Evolutionary conservation across 2,329 filamentous ascomycete genomes (phyloP).

Genomic region (Falciphora oryzae): DNA sequence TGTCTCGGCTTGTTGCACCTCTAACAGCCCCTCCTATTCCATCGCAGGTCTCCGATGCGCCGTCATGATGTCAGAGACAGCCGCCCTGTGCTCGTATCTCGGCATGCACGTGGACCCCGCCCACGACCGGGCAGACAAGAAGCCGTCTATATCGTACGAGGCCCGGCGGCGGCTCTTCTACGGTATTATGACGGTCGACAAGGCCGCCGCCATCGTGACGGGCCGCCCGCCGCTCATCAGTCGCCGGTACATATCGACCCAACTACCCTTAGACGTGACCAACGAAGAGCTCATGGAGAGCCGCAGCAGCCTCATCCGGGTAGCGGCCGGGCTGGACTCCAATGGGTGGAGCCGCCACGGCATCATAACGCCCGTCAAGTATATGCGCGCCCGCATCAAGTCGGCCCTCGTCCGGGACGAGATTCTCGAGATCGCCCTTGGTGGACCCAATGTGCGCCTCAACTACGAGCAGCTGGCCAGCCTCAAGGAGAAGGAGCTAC

Average conservation of each 20-base stretch:
- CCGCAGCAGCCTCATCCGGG: conserved; percentile 34
- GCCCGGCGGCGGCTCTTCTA: conserved; percentile 4
- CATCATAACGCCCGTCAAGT: conserved; percentile 38
- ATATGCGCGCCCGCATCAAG: conserved; percentile 38
- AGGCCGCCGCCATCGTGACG: conserved; percentile 43
- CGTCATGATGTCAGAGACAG: neutral
- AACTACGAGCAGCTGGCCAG: neutral
- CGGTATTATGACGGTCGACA: conserved; percentile 33
- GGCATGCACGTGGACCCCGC: conserved; percentile 10
- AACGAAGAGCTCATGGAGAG: conserved; percentile 40
- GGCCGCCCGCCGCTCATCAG: conserved; percentile 48
- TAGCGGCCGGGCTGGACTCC: conserved; percentile 35
- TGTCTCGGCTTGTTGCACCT: no score
- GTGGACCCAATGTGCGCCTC: conserved; percentile 25
- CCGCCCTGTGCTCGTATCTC: conserved; percentile 6
- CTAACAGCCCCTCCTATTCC: no score
- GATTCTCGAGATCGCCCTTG: conserved; percentile 51
- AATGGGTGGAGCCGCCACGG: conserved; percentile 45
- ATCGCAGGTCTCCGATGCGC: neutral
- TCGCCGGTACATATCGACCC: conserved; percentile 46
- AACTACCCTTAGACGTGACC: conserved; percentile 47
- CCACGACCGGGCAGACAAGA: neutral
- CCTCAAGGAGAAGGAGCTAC: conserved; percentile 29
- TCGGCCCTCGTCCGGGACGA: conserved; percentile 50
- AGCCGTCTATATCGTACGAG: conserved; percentile 4